These are phyloP conservation scores for Xylaria palmicola DNA, from an alignment of 495 filamentous ascomycete species.

Conservation along the genomic window DNA sequence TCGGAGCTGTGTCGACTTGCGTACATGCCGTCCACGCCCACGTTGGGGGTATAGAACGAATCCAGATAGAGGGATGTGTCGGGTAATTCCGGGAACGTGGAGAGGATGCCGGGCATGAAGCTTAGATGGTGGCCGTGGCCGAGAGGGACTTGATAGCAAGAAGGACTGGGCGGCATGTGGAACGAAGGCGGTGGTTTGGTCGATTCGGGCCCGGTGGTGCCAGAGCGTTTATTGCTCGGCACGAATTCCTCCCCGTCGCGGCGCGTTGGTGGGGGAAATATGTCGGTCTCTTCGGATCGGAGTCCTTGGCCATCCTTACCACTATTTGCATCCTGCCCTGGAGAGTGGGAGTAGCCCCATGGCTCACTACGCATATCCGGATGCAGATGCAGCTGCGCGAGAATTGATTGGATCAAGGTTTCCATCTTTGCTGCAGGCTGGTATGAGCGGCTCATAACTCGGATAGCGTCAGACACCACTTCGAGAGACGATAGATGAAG, in stretches of 20 bases:
- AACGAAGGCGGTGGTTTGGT: not conserved
- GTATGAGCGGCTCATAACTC: conserved; percentile 43
- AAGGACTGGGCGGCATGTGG: not conserved
- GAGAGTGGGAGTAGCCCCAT: not conserved
- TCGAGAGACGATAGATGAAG: conserved; percentile 37
- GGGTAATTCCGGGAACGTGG: conserved; percentile 9
- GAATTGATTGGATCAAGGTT: conserved; percentile 33
- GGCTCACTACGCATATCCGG: too few species aligned
- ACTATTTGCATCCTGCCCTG: not conserved
- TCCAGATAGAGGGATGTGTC: conserved; percentile 9
- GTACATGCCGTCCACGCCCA: not conserved
- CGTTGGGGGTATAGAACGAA: not conserved
- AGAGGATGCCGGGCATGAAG: conserved; percentile 2
- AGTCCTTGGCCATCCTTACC: not conserved
- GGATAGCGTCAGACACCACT: conserved; percentile 39
- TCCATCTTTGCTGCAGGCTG: conserved; percentile 38
- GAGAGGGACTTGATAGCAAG: not conserved
- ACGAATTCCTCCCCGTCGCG: not conserved
- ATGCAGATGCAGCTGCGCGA: conserved; percentile 35
- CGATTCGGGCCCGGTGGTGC: not conserved
- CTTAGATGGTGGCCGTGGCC: not conserved
- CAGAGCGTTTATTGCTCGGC: not conserved
- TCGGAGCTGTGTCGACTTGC: conserved; percentile 8
- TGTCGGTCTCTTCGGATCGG: not conserved
- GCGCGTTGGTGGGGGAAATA: not conserved